phyloP scores from a whole-genome alignment of 352 stramenopile genomes.

The Pythium pyrilobum region DNA sequence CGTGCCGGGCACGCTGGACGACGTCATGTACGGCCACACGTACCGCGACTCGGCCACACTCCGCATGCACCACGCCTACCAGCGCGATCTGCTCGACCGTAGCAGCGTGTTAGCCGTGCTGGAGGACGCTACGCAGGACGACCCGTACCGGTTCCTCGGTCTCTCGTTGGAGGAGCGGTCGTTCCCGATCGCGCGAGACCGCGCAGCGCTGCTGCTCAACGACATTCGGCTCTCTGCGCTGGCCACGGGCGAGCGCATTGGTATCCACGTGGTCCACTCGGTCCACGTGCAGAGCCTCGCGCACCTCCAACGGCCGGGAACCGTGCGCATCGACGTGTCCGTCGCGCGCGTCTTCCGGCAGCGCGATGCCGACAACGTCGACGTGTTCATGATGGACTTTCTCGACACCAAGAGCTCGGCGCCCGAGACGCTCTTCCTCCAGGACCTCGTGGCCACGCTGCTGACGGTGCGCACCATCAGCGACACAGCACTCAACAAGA shows the following conservation, averaged over 20 bases:
- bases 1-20: conserved; percentile 38
- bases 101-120: conserved; percentile 35
- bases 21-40: conserved; percentile 42
- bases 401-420: conserved; percentile 21
- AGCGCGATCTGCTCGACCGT: conserved; percentile 32
- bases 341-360: conserved; percentile 41
- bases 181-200: conserved; percentile 12
- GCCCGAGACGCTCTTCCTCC: no score
- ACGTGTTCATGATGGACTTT: conserved; percentile 41
- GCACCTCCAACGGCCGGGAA: conserved; percentile 15
- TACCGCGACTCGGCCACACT: conserved; percentile 28
- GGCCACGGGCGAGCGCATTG: conserved; percentile 35
- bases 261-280: conserved; percentile 44
- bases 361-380: conserved; percentile 28
- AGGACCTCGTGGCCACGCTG: conserved; percentile 19
- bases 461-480: conserved; percentile 1
- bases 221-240: conserved; percentile 10
- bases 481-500: conserved; percentile 39
- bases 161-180: conserved; percentile 37
- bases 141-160: conserved; percentile 44
- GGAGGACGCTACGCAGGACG: conserved; percentile 19
- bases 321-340: conserved; percentile 35
- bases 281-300: conserved; percentile 38
- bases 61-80: conserved; percentile 31
- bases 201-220: conserved; percentile 15